These are phyloP conservation scores for Epichloe gansuensis DNA, from an alignment of 2,329 filamentous ascomycete genomes.

Conservation along the genomic window DNA sequence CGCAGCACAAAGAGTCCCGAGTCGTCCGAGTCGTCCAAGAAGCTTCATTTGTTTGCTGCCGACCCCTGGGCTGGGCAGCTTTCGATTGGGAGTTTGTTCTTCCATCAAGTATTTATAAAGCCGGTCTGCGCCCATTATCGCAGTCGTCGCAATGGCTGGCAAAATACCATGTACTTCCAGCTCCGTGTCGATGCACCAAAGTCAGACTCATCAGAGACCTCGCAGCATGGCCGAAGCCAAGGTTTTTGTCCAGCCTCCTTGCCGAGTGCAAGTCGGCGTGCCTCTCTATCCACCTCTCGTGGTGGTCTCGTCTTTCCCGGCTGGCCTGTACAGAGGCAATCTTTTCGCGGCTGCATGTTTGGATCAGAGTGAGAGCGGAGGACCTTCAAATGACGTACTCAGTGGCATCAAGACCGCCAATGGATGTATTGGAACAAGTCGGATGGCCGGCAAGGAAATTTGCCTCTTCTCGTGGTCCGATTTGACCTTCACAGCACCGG, in stretches of 20 bases:
- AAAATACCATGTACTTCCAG: background rate
- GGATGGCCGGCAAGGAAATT: background rate
- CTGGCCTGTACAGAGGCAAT: background rate
- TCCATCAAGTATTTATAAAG: no score
- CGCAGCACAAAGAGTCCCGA: no score
- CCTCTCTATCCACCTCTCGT: slow-evolving; percentile 14
- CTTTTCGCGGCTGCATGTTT: background rate
- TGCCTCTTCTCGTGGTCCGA: background rate
- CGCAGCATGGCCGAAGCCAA: slow-evolving; percentile 6
- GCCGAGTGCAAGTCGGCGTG: slow-evolving; percentile 7
- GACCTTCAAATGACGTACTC: background rate
- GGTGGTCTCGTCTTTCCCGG: background rate
- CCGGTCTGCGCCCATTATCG: background rate
- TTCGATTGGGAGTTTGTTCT: no score
- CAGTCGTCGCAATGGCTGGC: background rate
- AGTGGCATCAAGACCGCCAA: background rate
- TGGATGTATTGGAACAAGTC: background rate
- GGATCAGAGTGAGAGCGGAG: background rate
- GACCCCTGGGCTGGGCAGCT: no score
- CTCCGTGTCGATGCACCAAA: background rate
- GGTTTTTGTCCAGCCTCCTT: slow-evolving; percentile 15
- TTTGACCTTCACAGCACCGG: background rate
- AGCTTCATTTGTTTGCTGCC: no score
- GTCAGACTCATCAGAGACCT: background rate
- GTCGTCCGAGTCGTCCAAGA: no score